Conservation (phyloP, 306 rosid species). For the Vigna angularis region DNA sequence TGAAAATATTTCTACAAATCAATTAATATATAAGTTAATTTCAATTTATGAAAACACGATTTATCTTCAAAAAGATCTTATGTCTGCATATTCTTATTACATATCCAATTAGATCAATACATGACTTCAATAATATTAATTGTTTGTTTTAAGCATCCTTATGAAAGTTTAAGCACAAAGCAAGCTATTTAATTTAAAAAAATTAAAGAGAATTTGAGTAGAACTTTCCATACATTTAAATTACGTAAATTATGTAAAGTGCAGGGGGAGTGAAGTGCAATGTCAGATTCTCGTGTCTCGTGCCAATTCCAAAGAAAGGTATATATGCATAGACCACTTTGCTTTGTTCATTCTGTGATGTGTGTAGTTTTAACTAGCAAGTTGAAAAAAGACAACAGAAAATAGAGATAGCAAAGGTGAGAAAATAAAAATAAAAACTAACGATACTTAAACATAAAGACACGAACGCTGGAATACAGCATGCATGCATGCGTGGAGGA, state of each 20-base stretch:
- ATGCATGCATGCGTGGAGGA: background rate
- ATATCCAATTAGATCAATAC: too few species aligned
- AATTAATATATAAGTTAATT: too few species aligned
- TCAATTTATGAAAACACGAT: too few species aligned
- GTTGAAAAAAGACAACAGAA: background rate
- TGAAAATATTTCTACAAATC: too few species aligned
- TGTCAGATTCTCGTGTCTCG: background rate
- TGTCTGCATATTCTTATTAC: too few species aligned
- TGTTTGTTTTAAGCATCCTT: background rate
- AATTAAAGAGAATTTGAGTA: background rate
- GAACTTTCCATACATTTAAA: background rate
- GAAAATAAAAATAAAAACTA: background rate
- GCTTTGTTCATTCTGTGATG: background rate
- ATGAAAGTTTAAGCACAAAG: background rate
- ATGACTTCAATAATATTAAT: background rate
- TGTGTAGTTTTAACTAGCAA: background rate
- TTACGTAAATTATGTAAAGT: background rate
- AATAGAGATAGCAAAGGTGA: slow-evolving; percentile 16
- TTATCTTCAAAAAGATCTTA: too few species aligned
- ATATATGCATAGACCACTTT: background rate
- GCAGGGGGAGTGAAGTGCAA: background rate
- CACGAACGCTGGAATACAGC: slow-evolving; percentile 21
- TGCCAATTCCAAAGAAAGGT: slow-evolving; percentile 26
- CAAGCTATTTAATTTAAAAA: background rate
- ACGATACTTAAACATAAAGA: slow-evolving; percentile 3